phyloP scores from a whole-genome alignment of 2,329 filamentous ascomycete species.

The Alternaria sp. region DNA sequence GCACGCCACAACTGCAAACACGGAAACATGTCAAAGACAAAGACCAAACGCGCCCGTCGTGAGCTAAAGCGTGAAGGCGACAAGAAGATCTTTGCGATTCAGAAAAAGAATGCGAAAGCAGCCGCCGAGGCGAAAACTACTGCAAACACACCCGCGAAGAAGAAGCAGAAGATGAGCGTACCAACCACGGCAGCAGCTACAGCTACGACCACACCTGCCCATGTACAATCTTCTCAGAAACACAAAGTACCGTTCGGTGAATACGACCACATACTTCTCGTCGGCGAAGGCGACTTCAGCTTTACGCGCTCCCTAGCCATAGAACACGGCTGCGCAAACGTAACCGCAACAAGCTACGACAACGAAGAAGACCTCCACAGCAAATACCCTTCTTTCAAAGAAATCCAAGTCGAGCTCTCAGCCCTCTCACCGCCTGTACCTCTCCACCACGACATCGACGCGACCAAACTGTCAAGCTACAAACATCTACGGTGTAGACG shows the following conservation, averaged over 20 bases:
- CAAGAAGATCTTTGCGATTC: constrained; percentile 39
- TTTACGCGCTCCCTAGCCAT: constrained; percentile 73
- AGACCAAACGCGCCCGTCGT: constrained; percentile 46
- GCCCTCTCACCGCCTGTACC: constrained; percentile 48
- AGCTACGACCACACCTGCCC: constrained; percentile 20
- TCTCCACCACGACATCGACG: constrained; percentile 68
- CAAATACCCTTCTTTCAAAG: constrained; percentile 59
- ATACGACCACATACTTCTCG: constrained; percentile 73
- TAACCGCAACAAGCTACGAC: constrained; percentile 77
- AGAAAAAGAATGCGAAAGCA: constrained; percentile 37
- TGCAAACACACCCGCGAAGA: constrained; percentile 25
- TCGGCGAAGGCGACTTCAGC: constrained; percentile 83
- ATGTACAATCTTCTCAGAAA: constrained; percentile 11
- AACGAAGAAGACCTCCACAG: constrained; percentile 63
- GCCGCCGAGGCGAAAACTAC: constrained; percentile 15
- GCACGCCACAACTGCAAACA: constrained; percentile 9
- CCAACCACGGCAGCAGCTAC: constrained; percentile 15
- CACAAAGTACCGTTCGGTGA: constrained; percentile 69
- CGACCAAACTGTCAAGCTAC: constrained; percentile 60
- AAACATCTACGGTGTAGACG: constrained; percentile 37
- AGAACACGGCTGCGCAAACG: constrained; percentile 70
- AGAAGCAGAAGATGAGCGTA: constrained; percentile 25
- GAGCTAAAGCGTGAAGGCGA: constrained; percentile 46
- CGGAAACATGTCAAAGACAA: constrained; percentile 46
- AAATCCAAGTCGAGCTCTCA: constrained; percentile 41